phyloP scores from a whole-genome alignment of 2,329 filamentous ascomycete genomes.

The Sordariomycetes sp. region DNA sequence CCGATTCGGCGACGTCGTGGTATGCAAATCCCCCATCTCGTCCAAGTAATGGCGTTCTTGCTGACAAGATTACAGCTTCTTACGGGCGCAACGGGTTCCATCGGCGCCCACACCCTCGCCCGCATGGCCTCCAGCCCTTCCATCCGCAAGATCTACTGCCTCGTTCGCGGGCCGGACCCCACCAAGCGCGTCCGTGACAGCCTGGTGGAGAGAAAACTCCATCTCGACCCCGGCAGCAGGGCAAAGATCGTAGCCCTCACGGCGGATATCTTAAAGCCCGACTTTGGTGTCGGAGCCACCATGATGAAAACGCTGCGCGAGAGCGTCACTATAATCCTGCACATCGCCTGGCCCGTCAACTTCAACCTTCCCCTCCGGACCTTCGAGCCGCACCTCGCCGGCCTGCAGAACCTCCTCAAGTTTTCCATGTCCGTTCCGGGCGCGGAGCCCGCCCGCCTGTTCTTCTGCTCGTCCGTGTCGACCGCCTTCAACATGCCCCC shows the following conservation, averaged over 20 bases:
- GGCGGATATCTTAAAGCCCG: not conserved
- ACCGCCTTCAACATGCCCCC: not conserved
- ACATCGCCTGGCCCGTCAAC: not conserved
- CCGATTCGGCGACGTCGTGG: not conserved
- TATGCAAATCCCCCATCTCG: not conserved
- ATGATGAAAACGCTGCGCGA: not conserved
- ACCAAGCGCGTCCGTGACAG: too few species aligned
- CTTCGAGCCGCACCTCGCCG: not conserved
- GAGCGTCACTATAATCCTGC: not conserved
- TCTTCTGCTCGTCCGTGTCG: not conserved
- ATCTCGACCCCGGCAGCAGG: too few species aligned
- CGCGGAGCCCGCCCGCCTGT: not conserved
- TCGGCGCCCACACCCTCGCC: not conserved
- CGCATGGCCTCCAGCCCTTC: not conserved
- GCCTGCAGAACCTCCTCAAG: too few species aligned
- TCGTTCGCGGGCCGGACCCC: too few species aligned
- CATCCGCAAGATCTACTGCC: not conserved
- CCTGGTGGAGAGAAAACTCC: too few species aligned
- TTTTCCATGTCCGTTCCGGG: not conserved
- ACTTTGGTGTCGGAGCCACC: not conserved
- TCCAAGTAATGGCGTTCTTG: not conserved
- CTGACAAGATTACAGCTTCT: not conserved
- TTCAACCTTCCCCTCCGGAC: not conserved
- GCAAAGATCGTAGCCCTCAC: too few species aligned
- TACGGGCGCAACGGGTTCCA: not conserved